Conservation (phyloP, 345 rosid genomes). For the Boechera stricta region DNA sequence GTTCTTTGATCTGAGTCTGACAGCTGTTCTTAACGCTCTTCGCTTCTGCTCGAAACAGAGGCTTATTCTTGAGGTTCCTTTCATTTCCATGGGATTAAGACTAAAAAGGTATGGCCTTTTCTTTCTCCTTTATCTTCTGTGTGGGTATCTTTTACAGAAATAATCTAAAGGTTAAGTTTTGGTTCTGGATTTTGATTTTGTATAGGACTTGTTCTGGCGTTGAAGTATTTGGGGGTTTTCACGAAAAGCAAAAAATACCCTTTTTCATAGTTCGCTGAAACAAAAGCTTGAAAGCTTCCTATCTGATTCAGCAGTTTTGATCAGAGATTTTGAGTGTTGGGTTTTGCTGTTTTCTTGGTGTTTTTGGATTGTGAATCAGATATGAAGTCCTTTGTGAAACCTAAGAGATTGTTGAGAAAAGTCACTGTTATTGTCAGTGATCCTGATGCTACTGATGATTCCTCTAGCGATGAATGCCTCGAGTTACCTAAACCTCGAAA, state of each 20-base stretch:
- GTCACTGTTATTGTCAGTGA: slow-evolving; percentile 68
- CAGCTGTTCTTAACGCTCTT: slow-evolving; percentile 46
- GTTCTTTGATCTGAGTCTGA: slow-evolving; percentile 33
- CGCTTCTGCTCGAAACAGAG: slow-evolving; percentile 69
- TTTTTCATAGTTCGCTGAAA: slow-evolving; percentile 53
- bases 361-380: slow-evolving; percentile 34
- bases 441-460: slow-evolving; percentile 86
- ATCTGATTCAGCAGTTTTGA: slow-evolving; percentile 50
- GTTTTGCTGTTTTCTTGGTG: slow-evolving; percentile 19
- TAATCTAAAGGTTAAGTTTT: slow-evolving; percentile 2
- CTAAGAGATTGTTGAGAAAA: slow-evolving; percentile 49
- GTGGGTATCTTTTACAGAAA: slow-evolving; percentile 10
- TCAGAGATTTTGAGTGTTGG: slow-evolving; percentile 15
- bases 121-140: not conserved
- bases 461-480: slow-evolving; percentile 70
- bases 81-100: slow-evolving; percentile 92
- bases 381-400: slow-evolving; percentile 37
- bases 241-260: slow-evolving; percentile 57
- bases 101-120: slow-evolving; percentile 59
- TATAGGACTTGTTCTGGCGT: slow-evolving; percentile 84
- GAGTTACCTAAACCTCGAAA: slow-evolving; percentile 23
- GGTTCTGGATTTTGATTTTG: slow-evolving; percentile 6
- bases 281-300: slow-evolving; percentile 46
- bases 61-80: slow-evolving; percentile 51
- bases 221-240: slow-evolving; percentile 69